Evolutionary conservation across 2,329 filamentous ascomycete species (phyloP).

Genomic region (Colletotrichum sp.): DNA sequence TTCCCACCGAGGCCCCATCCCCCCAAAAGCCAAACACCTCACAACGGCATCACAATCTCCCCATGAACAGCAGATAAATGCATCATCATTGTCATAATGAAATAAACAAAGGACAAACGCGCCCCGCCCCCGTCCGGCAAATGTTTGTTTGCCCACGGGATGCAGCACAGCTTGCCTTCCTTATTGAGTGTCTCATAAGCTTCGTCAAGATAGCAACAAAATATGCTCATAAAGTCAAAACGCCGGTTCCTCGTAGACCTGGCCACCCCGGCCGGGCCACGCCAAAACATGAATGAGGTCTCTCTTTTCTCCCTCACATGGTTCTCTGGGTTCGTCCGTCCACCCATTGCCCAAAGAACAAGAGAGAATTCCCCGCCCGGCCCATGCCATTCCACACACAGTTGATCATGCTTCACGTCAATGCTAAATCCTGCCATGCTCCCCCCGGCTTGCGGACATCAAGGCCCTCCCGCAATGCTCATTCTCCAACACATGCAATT

Average conservation of each 20-base stretch:
- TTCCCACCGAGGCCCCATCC: neutral
- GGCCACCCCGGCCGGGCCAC: neutral
- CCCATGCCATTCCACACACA: constrained; percentile 2
- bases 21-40: neutral
- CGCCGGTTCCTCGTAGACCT: neutral
- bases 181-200: neutral
- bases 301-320: neutral
- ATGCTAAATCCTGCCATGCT: constrained; percentile 4
- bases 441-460: neutral
- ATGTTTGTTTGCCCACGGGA: neutral
- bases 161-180: neutral
- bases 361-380: neutral
- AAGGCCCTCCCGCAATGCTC: neutral
- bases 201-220: neutral
- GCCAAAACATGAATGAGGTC: neutral
- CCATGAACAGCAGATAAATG: neutral
- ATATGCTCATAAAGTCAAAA: neutral
- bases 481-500: neutral
- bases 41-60: neutral
- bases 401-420: neutral
- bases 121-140: neutral
- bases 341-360: neutral
- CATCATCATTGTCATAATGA: neutral
- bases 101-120: neutral
- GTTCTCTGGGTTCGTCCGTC: neutral